Conservation (phyloP, 106 monocot genomes). For the Iris macrosiphon region DNA sequence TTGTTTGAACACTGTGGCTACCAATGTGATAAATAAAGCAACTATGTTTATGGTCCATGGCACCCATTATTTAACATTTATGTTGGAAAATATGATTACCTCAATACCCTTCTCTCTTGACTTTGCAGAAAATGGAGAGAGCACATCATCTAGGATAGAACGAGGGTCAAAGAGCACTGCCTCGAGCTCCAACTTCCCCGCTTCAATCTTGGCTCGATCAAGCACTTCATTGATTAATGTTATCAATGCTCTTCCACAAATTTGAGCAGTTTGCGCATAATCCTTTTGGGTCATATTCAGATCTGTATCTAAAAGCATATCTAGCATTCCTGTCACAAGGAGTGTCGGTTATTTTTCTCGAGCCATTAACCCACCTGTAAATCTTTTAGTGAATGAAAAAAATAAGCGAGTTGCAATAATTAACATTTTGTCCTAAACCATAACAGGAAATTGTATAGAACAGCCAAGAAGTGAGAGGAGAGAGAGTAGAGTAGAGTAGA, state of each 20-base stretch:
- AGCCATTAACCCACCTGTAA: no score
- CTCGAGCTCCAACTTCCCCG: conserved; percentile 90
- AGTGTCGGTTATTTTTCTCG: no score
- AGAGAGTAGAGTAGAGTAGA: not conserved
- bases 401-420: no score
- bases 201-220: conserved; percentile 96
- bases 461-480: no score
- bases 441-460: no score
- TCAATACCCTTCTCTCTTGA: conserved; percentile 85
- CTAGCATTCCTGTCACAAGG: conserved; percentile 82
- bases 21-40: no score
- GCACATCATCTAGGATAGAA: conserved; percentile 80
- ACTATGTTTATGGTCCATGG: no score
- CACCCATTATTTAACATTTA: no score
- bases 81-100: no score
- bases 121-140: conserved; percentile 83
- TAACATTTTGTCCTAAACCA: no score
- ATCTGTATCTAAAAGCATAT: conserved; percentile 92
- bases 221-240: conserved; percentile 94
- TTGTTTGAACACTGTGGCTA: no score
- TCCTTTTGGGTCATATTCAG: conserved; percentile 86
- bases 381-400: no score
- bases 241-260: conserved; percentile 94
- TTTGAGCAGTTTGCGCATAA: conserved; percentile 91
- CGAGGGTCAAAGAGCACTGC: conserved; percentile 83